phyloP scores from a whole-genome alignment of 2,329 filamentous ascomycete genomes.

The Apiospora kogelbergensis region DNA sequence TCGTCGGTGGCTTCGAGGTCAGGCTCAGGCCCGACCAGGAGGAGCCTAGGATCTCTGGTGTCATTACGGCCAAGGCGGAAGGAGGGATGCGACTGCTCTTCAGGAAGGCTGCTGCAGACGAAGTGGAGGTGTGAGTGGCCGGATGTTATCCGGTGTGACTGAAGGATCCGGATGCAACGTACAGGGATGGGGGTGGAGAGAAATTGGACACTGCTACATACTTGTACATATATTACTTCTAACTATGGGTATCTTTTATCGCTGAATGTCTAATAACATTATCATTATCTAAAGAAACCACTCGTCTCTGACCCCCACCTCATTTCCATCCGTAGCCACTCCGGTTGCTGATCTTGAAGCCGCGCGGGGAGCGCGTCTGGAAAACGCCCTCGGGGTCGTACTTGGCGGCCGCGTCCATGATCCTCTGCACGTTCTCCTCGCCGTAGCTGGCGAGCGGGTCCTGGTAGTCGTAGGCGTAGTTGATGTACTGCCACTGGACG shows the following conservation, averaged over 20 bases:
- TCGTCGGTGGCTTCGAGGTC: constrained; percentile 74
- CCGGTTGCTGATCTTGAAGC: constrained; percentile 34
- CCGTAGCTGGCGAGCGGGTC: constrained; percentile 34
- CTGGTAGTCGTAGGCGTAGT: constrained; percentile 35
- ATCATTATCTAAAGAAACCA: not conserved
- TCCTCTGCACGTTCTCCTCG: constrained; percentile 27
- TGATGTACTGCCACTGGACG: constrained; percentile 36
- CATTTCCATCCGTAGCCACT: not conserved
- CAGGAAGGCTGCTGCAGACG: not conserved
- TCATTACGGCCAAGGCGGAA: not conserved
- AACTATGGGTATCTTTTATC: not conserved
- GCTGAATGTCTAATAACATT: not conserved
- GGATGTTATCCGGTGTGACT: not conserved
- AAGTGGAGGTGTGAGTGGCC: not conserved
- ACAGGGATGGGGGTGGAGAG: too few species aligned
- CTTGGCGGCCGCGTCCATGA: constrained; percentile 31
- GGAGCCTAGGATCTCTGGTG: not conserved
- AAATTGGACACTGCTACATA: not conserved
- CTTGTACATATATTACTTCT: not conserved
- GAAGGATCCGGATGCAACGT: too few species aligned
- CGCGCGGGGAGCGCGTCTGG: constrained; percentile 36
- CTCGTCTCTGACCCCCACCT: not conserved
- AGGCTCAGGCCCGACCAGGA: constrained; percentile 36
- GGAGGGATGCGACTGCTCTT: not conserved
- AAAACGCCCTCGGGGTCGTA: constrained; percentile 38